These are phyloP conservation scores for Oxytropis ochrocephala DNA, from an alignment of 306 rosid species.

Conservation along the genomic window DNA sequence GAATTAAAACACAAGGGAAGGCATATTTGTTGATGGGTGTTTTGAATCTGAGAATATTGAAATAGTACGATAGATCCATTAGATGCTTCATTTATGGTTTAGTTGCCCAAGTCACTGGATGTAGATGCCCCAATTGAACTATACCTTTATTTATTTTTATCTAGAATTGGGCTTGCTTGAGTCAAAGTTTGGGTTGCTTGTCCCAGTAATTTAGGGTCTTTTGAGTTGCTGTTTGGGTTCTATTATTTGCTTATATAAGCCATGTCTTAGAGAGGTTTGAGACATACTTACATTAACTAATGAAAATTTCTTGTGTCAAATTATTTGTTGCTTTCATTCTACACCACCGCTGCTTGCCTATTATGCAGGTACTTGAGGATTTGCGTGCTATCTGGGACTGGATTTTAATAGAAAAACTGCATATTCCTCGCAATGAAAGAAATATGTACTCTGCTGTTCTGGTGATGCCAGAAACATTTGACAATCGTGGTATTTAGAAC, in stretches of 20 bases:
- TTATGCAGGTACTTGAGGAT: slow-evolving; percentile 74
- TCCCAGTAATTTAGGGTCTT: slow-evolving; percentile 3
- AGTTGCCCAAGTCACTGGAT: neutral
- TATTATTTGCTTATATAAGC: neutral
- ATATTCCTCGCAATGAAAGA: slow-evolving; percentile 68
- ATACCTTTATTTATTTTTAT: neutral
- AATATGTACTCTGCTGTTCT: slow-evolving; percentile 76
- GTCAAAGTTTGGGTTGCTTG: neutral
- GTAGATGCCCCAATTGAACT: neutral
- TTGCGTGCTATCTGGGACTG: slow-evolving; percentile 86
- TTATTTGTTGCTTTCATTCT: slow-evolving; percentile 7
- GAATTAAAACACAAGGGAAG: no score
- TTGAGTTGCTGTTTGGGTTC: slow-evolving; percentile 1
- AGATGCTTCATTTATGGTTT: neutral
- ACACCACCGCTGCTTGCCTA: slow-evolving; percentile 21
- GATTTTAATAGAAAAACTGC: slow-evolving; percentile 76
- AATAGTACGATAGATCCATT: neutral
- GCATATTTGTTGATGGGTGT: no score
- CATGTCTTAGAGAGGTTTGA: neutral
- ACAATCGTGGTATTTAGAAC: slow-evolving; percentile 63
- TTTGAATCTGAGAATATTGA: no score
- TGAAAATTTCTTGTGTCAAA: neutral
- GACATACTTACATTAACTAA: neutral
- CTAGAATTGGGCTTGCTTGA: neutral
- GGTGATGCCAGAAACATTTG: slow-evolving; percentile 88